Evolutionary conservation across 1,139 yeast species (phyloP), one percentile per base, ranked within the genome.

Genomic region (Geotrichum klebahnii): DNA sequence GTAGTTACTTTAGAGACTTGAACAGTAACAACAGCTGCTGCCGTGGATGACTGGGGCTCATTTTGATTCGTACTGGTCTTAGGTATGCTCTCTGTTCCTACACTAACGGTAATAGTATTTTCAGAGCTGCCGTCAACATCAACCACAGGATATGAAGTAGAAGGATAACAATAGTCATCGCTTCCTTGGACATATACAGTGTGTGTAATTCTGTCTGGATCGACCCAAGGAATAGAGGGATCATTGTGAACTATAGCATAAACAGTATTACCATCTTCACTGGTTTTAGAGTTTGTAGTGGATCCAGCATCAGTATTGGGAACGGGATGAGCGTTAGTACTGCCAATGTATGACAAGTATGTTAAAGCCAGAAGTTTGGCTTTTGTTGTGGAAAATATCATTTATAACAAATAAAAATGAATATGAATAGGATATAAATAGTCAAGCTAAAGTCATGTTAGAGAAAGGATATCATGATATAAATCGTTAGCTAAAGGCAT

Each of bases 61-160:
- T n/a, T n/a, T n/a, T n/a, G n/a, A n/a, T n/a, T n/a, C n/a, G n/a
- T n/a, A n/a, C n/a, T n/a, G n/a, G n/a, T n/a, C n/a, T n/a, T n/a
- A n/a, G n/a, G n/a, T n/a, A n/a, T n/a, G n/a, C n/a, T n/a, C n/a
- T n/a, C n/a, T n/a, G 29, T 32, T 5, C 40, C 46, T 8, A 45
- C 28, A 8, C 28, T 12, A 39, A 49, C 46, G 19, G 52, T 49
- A 12, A 49, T 46, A 5, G 52, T 49, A 35, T 49, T 49, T 8
- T 49, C 52, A 34, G 45, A 37, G 26, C 52, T 48, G 20, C 52
- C 52, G 22, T 49, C 52, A 16, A 41, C 48, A 17, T 49, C 52
- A 17, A 45, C 48, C 32, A 49, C 49, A 9, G 49, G 52, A 22
- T 44, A 44, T 12, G 24, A 14, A 14, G 46, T 40, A 17, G 44